These are phyloP conservation scores for Arabidopsis thaliana DNA, from an alignment of 345 rosid species.

Conservation along the genomic window TAIR10.1 NC_003076.8:7704501-7705000, in stretches of 20 bases:
- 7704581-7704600: neutral
- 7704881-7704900: too few species aligned
- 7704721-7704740: too few species aligned
- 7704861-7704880: too few species aligned
- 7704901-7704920: too few species aligned
- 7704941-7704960: neutral
- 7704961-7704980: neutral
- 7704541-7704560: slow-evolving; percentile 84
- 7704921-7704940: neutral
- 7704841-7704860: too few species aligned
- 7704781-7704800: too few species aligned
- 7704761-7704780: too few species aligned
- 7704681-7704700: neutral
- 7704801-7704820: too few species aligned
- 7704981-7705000: neutral
- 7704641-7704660: too few species aligned
- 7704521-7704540: slow-evolving; percentile 84
- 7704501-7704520: slow-evolving; percentile 82
- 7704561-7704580: neutral
- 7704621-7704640: neutral
- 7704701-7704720: too few species aligned
- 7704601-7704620: neutral
- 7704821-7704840: too few species aligned
- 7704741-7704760: too few species aligned
- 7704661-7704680: neutral